phyloP scores from a whole-genome alignment of 78 protist species.

The Diacronema lutheri region DNA sequence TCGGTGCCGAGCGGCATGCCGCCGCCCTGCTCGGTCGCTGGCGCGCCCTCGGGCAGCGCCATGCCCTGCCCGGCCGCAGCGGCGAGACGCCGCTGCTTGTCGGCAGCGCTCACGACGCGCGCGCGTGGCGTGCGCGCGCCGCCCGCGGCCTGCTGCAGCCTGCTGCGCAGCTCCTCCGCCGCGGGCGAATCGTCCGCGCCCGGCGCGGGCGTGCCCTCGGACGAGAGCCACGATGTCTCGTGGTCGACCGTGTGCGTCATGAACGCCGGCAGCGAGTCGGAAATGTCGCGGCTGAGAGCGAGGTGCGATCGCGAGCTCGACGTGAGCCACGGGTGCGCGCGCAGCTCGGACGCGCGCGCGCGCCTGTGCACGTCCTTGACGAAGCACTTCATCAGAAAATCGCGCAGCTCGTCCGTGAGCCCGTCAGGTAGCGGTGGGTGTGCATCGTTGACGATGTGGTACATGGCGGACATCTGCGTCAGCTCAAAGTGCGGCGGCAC shows the following conservation, averaged over 20 bases:
- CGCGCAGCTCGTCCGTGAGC: not conserved
- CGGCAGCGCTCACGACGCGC: not conserved
- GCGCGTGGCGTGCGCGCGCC: too few relatives aligned
- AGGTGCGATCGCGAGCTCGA: not conserved
- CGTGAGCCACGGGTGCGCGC: not conserved
- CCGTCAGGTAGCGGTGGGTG: not conserved
- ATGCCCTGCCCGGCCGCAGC: not conserved
- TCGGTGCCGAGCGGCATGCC: not conserved
- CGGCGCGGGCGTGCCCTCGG: too few relatives aligned
- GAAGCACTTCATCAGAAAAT: not conserved
- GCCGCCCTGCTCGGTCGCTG: not conserved
- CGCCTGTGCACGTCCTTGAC: not conserved
- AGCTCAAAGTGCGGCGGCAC: conserved; percentile 39
- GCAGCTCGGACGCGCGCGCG: not conserved
- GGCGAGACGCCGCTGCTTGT: not conserved
- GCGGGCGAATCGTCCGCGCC: too few relatives aligned
- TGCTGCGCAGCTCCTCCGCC: not conserved
- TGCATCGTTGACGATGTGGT: conserved; percentile 3
- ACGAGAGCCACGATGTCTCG: too few relatives aligned
- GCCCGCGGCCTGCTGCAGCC: too few relatives aligned
- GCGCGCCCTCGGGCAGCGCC: not conserved
- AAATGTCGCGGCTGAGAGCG: not conserved
- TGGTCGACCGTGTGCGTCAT: not conserved
- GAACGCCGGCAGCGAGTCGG: not conserved
- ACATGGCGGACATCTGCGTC: conserved; percentile 2